Conservation (phyloP, 2,329 filamentous ascomycete species). For the Furcasterigmium sp. region DNA sequence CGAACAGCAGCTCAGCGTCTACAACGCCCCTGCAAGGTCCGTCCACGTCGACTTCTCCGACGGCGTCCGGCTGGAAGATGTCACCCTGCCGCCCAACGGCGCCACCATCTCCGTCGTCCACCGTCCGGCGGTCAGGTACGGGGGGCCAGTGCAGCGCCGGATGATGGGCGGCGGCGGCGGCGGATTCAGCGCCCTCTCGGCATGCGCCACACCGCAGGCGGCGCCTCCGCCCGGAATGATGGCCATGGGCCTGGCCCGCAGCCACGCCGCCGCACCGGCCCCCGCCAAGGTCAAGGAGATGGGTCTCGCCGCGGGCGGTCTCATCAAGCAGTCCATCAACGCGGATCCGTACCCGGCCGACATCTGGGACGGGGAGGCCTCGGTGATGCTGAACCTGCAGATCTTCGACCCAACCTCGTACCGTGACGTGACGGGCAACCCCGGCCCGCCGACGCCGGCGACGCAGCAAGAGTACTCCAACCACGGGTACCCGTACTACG, state of each 20-base stretch:
- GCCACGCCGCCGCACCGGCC: too few species aligned
- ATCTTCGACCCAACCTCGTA: slow-evolving; percentile 30
- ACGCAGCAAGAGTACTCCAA: slow-evolving; percentile 23
- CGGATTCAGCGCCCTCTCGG: too few species aligned
- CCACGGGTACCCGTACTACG: slow-evolving; percentile 29
- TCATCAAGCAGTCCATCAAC: slow-evolving; percentile 32
- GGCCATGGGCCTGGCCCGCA: too few species aligned
- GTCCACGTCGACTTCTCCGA: slow-evolving; percentile 5
- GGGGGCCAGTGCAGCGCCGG: too few species aligned
- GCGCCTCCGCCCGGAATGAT: too few species aligned
- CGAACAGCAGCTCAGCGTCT: slow-evolving; percentile 3
- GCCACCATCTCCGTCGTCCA: slow-evolving; percentile 3
- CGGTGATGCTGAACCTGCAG: slow-evolving; percentile 29
- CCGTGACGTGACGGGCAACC: slow-evolving; percentile 25
- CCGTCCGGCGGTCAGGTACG: background rate
- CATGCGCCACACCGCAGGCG: too few species aligned
- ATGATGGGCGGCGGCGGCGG: too few species aligned
- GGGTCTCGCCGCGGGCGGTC: slow-evolving; percentile 31
- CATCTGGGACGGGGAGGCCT: slow-evolving; percentile 22
- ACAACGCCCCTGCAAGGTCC: background rate
- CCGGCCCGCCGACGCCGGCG: slow-evolving; percentile 26
- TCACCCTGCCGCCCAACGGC: slow-evolving; percentile 10
- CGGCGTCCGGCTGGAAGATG: slow-evolving; percentile 7
- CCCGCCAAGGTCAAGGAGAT: slow-evolving; percentile 18
- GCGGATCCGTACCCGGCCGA: slow-evolving; percentile 17